A percentile compares a stretch with the other conserved stretches of the same genome.
These are phyloP conservation scores for Diaporthe aspalathi DNA, from an alignment of 2,329 filamentous ascomycete genomes.

Conservation along the genomic window DNA sequence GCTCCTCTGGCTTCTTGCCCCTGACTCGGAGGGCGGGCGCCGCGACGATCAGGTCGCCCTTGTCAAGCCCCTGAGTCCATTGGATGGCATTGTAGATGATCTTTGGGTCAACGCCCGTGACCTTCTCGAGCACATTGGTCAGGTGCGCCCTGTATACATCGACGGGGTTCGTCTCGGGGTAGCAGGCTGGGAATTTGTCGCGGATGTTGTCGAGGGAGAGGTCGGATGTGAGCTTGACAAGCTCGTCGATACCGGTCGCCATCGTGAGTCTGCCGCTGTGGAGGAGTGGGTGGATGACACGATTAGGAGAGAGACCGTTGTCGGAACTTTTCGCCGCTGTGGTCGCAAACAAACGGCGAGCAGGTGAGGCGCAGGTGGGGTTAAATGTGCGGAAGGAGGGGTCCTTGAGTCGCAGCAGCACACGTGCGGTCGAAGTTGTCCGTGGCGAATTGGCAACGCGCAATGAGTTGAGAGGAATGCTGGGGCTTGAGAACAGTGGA, in stretches of 20 bases:
- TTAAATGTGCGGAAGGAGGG: slow-evolving; percentile 35
- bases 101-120: slow-evolving; percentile 76
- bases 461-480: neutral
- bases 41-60: slow-evolving; percentile 83
- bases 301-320: neutral
- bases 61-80: slow-evolving; percentile 83
- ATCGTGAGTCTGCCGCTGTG: slow-evolving; percentile 42
- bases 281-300: slow-evolving; percentile 33
- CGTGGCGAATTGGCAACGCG: neutral
- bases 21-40: slow-evolving; percentile 84
- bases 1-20: slow-evolving; percentile 72
- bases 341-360: slow-evolving; percentile 23
- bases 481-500: slow-evolving; percentile 23
- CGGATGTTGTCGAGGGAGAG: slow-evolving; percentile 51
- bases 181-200: slow-evolving; percentile 64
- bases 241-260: slow-evolving; percentile 47
- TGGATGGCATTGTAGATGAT: slow-evolving; percentile 81
- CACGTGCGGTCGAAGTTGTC: slow-evolving; percentile 1
- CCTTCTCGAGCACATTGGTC: slow-evolving; percentile 72
- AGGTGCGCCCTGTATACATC: slow-evolving; percentile 86
- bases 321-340: slow-evolving; percentile 25
- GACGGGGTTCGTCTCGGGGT: slow-evolving; percentile 78
- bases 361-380: slow-evolving; percentile 33
- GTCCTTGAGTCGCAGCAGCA: slow-evolving; percentile 25
- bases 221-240: slow-evolving; percentile 50